phyloP scores from a whole-genome alignment of 495 filamentous ascomycete genomes.

The Tetracladium marchalianum region DNA sequence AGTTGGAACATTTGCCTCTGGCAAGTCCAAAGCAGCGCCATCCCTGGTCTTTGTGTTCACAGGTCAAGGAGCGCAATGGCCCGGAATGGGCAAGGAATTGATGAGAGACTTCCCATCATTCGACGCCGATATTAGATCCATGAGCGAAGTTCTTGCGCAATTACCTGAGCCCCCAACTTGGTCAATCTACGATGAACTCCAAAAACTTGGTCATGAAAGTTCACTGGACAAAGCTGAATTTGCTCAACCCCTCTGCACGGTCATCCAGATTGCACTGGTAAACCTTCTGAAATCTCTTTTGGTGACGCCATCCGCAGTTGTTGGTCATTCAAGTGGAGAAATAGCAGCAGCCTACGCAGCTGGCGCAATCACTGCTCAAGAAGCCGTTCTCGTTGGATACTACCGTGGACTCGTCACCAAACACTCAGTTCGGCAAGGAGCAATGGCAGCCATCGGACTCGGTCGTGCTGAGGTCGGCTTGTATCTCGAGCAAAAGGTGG shows the following conservation, averaged over 20 bases:
- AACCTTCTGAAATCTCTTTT: conserved; percentile 43
- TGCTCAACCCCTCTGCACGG: conserved; percentile 42
- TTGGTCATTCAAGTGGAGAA: conserved; percentile 59
- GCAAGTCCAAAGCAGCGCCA: not conserved
- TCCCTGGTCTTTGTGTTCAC: conserved; percentile 17
- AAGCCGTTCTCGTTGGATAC: conserved; percentile 43
- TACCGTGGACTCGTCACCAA: conserved; percentile 22
- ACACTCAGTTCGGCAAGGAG: conserved; percentile 15
- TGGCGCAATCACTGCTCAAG: conserved; percentile 36
- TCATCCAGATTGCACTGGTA: conserved; percentile 43
- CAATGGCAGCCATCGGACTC: conserved; percentile 43
- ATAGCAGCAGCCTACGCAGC: conserved; percentile 46
- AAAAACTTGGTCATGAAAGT: no score
- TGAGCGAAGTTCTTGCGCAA: conserved; percentile 2
- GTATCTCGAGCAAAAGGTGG: conserved; percentile 13
- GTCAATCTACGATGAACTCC: not conserved
- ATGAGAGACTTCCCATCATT: conserved; percentile 28
- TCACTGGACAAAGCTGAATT: conserved; percentile 33
- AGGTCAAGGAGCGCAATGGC: conserved; percentile 35
- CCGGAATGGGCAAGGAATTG: conserved; percentile 47
- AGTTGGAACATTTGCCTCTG: not conserved
- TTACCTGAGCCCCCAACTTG: conserved; percentile 1
- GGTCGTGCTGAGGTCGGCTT: conserved; percentile 29
- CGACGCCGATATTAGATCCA: conserved; percentile 5
- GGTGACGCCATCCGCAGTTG: conserved; percentile 40